Base-by-base conservation (phyloP, 192 early-diverging fungal genomes). In the Backusella morwellensis region DNA sequence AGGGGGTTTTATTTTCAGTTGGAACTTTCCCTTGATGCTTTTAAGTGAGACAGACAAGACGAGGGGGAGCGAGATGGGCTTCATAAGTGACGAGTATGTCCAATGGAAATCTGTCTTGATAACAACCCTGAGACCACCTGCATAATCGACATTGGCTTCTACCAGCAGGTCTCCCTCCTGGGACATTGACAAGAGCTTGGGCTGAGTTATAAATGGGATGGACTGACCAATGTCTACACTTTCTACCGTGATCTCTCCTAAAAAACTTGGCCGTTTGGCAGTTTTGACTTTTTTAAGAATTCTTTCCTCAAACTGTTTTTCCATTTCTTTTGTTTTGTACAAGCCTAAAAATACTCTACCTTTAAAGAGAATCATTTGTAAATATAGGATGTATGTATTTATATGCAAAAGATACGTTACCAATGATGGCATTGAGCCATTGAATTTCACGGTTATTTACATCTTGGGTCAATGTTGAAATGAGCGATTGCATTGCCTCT, bases 351-450 rank as follows among this genome's bases (percentile, higher is more conserved):
- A 97, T 26, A 92, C 23, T 8, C 96, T 85, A 0, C 95, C 56
- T 63, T 63, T 32, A 32, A 32, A 32, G 32, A 32, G 32, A 32
- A 32, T 32, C 32, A 32, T 32, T 32, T 32, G 32, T 32, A 32
- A 32, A 32, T 32, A 32, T 32, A 32, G 32, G 32, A 32, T 32
- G 32, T 32, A 32, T 32, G 32, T 32, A 32, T 32, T 32, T 32
- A 2, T 32, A 32, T 3, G 2, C 32, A 32, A 32, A 40, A 40
- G 38, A 40, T 40, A 40, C 8, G 38, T 40, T 63, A 63, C 56
- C 95, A 4, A 95, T 74, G 6, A 97, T 83, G 14, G 93, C 96
- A 80, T 97, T 97, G n/a, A 97, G 86, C 96, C 96, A 96, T 47
- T 86, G 83, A 34, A 81, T 76, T 44, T 88, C 80, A 50, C 83